Base-by-base conservation (phyloP, 805 yeast genomes). In the Babjeviella inositovora region DNA sequence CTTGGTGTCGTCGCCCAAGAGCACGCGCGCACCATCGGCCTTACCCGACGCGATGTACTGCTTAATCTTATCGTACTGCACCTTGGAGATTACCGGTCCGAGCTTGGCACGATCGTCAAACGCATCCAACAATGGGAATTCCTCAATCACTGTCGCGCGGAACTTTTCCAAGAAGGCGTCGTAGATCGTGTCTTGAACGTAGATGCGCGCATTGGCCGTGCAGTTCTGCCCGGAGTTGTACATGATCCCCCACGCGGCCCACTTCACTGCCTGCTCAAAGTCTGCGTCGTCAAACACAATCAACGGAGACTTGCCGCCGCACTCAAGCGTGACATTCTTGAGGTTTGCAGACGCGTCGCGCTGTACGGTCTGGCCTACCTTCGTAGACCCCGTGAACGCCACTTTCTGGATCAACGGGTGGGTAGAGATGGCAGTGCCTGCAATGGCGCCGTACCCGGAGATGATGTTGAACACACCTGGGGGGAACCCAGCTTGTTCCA, bases 381-480 rank as follows among this genome's bases (percentile, higher is more conserved):
- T 57, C 7, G 77, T 70, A 7, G 74, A 66, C 6, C 79, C 79
- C 5, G 79, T 70, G 41, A 70, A 70, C 4, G 77, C 72, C 29
- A 70, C 50, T 39, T 70, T 69, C 35, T 58, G 63, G 27, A 70
- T 54, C 23, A 57, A 69, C 29, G 52, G 43, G 47, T 76, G 90
- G 7, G 50, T 30, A 4, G 82, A 69, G 33, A 80, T 46, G 2
- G 70, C 69, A 27, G 65, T 57, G 25, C 93, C 93, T 5, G 80
- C 80, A 26, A 53, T 62, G 21, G 61, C 46, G 25, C 93, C 93
- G 33, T 49, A 61, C 2, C 81, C 93, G 23, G 73, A 62, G 28
- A 77, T 45, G 22, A 80, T 65, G 50, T 76, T 77, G 32, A 75
- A 62, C 15, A 70, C 77, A 30, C 85, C 87, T 6, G 79, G 60